These are phyloP conservation scores for Penicillium chermesinum DNA, from an alignment of 495 filamentous ascomycete species.

Conservation along the genomic window DNA sequence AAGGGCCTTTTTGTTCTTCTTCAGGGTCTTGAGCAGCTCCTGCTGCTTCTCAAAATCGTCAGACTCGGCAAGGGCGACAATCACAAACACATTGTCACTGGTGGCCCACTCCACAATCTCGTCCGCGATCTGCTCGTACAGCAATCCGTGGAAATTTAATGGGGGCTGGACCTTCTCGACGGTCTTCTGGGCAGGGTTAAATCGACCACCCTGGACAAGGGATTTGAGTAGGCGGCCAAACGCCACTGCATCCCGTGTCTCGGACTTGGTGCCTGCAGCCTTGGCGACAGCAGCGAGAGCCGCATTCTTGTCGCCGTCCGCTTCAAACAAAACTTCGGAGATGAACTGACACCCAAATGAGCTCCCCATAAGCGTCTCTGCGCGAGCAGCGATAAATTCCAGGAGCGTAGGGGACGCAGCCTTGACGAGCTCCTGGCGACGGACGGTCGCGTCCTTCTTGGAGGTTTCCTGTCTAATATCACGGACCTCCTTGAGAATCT, in stretches of 20 bases:
- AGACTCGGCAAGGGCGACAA: conserved; percentile 73
- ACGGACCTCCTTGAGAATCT: conserved; percentile 67
- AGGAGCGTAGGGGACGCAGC: conserved; percentile 57
- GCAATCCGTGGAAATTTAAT: conserved; percentile 69
- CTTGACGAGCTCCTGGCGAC: conserved; percentile 70
- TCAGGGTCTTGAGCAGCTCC: conserved; percentile 60
- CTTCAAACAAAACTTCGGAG: conserved; percentile 72
- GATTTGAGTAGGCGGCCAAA: conserved; percentile 86
- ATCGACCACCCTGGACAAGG: conserved; percentile 79
- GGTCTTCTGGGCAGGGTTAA: conserved; percentile 62
- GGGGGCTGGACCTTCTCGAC: conserved; percentile 67
- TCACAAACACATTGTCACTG: conserved; percentile 73
- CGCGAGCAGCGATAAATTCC: conserved; percentile 61
- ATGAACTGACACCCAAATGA: conserved; percentile 86
- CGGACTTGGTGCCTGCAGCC: conserved; percentile 60
- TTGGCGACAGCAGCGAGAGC: conserved; percentile 68
- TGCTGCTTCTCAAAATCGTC: conserved; percentile 64
- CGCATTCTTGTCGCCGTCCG: conserved; percentile 62
- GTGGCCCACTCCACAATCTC: conserved; percentile 82
- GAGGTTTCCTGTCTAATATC: conserved; percentile 71
- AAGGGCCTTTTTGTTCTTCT: conserved; percentile 50
- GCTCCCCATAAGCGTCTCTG: conserved; percentile 59
- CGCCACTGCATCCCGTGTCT: conserved; percentile 50
- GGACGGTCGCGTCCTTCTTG: conserved; percentile 78
- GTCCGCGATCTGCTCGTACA: conserved; percentile 72